Percentiles rank a stretch among this genome's conserved stretches.
Evolutionary conservation across 1,284 basidiomycete genomes (phyloP).

Genomic region (Chalciporus piperatoides): DNA sequence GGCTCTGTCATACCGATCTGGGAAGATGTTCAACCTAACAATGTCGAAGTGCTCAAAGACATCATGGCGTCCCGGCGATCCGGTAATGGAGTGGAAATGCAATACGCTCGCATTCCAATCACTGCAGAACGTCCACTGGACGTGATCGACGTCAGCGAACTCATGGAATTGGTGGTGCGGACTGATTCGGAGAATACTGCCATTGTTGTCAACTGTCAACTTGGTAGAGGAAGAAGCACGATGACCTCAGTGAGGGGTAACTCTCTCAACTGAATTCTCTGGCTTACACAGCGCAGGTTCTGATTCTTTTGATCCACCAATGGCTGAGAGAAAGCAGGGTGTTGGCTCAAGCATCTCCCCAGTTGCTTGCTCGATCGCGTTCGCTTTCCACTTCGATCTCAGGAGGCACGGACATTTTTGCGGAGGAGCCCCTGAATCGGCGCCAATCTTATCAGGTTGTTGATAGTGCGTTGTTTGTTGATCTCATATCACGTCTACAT

Average conservation of each 20-base stretch:
- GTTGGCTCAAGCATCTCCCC: constrained; percentile 39
- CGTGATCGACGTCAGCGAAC: constrained; percentile 63
- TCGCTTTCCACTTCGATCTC: constrained; percentile 40
- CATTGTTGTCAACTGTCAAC: constrained; percentile 94
- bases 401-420: constrained; percentile 22
- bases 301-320: constrained; percentile 82
- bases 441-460: constrained; percentile 76
- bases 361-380: constrained; percentile 32
- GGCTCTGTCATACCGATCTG: constrained; percentile 93
- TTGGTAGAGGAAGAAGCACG: constrained; percentile 93
- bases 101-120: constrained; percentile 86
- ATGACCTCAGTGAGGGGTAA: constrained; percentile 68
- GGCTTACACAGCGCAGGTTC: constrained; percentile 47
- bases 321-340: constrained; percentile 65
- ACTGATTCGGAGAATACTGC: constrained; percentile 71
- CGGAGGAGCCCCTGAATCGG: constrained; percentile 32
- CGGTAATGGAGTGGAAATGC: constrained; percentile 54
- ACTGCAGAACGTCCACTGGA: constrained; percentile 79
- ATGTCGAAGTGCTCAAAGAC: constrained; percentile 86
- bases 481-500: background rate
- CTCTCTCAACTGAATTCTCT: background rate
- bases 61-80: constrained; percentile 71
- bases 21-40: constrained; percentile 81
- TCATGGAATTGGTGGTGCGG: constrained; percentile 83
- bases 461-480: constrained; percentile 55